A percentile compares a stretch with the other conserved stretches of the same genome.
These are phyloP conservation scores for Polytolypa hystricis DNA, from an alignment of 2,329 filamentous ascomycete genomes.

Conservation along the genomic window DNA sequence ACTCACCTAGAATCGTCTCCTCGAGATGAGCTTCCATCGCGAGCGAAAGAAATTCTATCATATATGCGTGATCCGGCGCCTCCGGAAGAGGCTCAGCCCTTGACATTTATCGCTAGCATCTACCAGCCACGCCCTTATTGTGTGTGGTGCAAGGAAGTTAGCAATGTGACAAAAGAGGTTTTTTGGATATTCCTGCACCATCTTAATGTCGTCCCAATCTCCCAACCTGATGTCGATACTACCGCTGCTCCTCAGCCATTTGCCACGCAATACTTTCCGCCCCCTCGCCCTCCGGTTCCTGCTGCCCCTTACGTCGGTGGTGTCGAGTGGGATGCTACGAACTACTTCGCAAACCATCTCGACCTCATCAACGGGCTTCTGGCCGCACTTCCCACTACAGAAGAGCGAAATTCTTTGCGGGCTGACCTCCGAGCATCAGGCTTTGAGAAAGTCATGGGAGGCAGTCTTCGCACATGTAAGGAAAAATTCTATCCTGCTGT, in stretches of 20 bases:
- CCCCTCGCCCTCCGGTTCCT: constrained; percentile 76
- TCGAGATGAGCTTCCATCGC: constrained; percentile 49
- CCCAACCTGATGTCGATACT: constrained; percentile 22
- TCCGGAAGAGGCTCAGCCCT: constrained; percentile 61
- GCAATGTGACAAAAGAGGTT: constrained; percentile 90
- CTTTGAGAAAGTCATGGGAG: constrained; percentile 82
- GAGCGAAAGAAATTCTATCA: constrained; percentile 61
- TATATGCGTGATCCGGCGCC: constrained; percentile 73
- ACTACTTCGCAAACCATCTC: constrained; percentile 84
- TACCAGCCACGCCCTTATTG: constrained; percentile 77
- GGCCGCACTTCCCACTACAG: constrained; percentile 59
- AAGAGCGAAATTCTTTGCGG: constrained; percentile 69
- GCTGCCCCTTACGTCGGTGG: constrained; percentile 93
- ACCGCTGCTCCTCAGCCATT: constrained; percentile 15
- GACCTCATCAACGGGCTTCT: constrained; percentile 87
- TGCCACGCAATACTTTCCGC: constrained; percentile 58
- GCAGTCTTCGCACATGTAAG: constrained; percentile 79
- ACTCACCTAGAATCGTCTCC: constrained; percentile 67
- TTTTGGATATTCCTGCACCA: constrained; percentile 99
- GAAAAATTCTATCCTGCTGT: constrained; percentile 94
- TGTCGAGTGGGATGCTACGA: constrained; percentile 97
- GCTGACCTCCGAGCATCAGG: constrained; percentile 68
- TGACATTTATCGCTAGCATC: constrained; percentile 85
- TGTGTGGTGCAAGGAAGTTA: constrained; percentile 86
- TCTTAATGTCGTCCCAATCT: constrained; percentile 64